Percentiles rank a stretch among this genome's conserved stretches.
Evolutionary conservation across 495 filamentous ascomycete species (phyloP).

Genomic region (Achaetomiella virescens): DNA sequence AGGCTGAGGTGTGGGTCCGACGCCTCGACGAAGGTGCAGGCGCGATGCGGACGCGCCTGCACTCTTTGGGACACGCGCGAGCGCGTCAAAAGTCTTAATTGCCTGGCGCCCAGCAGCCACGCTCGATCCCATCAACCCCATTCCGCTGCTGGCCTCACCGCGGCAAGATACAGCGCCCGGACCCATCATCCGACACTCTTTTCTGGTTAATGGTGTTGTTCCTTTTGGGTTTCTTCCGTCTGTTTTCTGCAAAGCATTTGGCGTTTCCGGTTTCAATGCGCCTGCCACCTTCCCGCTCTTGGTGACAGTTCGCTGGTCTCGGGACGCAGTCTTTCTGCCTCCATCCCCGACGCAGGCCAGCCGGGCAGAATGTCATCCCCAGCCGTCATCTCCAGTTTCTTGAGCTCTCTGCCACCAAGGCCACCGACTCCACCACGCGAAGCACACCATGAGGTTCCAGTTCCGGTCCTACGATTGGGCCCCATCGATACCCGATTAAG

Average conservation of each 20-base stretch:
- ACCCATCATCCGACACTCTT: neutral
- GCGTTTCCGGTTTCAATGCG: slow-evolving; percentile 3
- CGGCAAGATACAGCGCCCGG: neutral
- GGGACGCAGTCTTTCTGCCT: slow-evolving; percentile 11
- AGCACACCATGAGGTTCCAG: slow-evolving; percentile 33
- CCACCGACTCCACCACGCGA: slow-evolving; percentile 53
- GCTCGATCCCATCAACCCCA: neutral
- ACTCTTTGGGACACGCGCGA: slow-evolving; percentile 14
- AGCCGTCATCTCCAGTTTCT: slow-evolving; percentile 33
- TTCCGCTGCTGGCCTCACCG: slow-evolving; percentile 6
- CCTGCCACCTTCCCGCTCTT: neutral
- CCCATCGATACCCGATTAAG: slow-evolving; percentile 31
- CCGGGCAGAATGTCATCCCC: slow-evolving; percentile 45
- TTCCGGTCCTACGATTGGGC: slow-evolving; percentile 20
- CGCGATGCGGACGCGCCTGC: slow-evolving; percentile 22
- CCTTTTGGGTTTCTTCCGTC: neutral
- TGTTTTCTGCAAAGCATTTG: neutral
- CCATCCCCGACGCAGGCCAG: slow-evolving; percentile 11
- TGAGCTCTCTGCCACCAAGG: slow-evolving; percentile 42
- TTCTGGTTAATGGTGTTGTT: slow-evolving; percentile 7
- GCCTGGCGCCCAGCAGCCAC: neutral
- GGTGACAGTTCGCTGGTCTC: slow-evolving; percentile 18
- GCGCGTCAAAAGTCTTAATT: slow-evolving; percentile 28
- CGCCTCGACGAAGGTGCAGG: neutral
- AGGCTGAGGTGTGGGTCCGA: slow-evolving; percentile 14